Evolutionary conservation across 129 eudicot species (phyloP).

Genomic region (Kitagawia praeruptora): DNA sequence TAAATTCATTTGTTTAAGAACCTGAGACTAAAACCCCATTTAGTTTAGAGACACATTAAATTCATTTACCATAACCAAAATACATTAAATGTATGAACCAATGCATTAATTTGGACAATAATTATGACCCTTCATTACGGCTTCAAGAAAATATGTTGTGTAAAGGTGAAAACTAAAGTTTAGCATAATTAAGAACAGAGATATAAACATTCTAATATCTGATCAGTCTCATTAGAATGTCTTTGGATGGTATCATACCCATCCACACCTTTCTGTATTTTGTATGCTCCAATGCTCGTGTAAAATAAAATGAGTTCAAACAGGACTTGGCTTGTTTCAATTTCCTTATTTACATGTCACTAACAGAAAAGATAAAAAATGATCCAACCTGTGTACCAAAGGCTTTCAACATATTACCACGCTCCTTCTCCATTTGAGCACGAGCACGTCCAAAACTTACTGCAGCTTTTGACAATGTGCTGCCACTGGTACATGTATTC

Average conservation of each 20-base stretch:
- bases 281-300: neutral
- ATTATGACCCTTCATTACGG: neutral
- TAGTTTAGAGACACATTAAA: neutral
- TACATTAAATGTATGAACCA: neutral
- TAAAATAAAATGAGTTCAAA: neutral
- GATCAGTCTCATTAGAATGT: neutral
- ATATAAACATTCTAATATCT: neutral
- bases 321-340: neutral
- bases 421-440: conserved; percentile 81
- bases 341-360: neutral
- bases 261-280: neutral
- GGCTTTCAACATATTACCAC: conserved; percentile 57
- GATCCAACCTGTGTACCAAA: conserved; percentile 79
- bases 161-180: neutral
- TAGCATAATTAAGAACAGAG: neutral
- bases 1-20: neutral
- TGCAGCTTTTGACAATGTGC: conserved; percentile 72
- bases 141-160: neutral
- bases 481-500: conserved; percentile 85
- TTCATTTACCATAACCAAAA: neutral
- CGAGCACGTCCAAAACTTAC: conserved; percentile 63
- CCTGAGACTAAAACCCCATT: neutral
- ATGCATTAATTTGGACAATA: neutral
- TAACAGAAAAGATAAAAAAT: neutral
- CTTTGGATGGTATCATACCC: neutral